A percentile compares a stretch with the other conserved stretches of the same genome.
phyloP scores from a whole-genome alignment of 2,329 filamentous ascomycete species.

The Meredithiella fracta region DNA sequence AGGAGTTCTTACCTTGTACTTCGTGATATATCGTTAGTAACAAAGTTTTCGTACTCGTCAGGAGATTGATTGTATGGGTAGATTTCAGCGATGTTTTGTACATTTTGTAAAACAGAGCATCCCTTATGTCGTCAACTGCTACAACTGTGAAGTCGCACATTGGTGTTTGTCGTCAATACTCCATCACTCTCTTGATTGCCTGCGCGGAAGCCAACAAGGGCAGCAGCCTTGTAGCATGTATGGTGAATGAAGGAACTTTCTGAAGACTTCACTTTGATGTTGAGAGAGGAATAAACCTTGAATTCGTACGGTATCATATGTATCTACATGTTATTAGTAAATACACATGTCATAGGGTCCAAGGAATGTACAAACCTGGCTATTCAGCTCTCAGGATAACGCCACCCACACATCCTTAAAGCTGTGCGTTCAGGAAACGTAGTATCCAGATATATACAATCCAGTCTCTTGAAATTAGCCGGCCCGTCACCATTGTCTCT shows the following conservation, averaged over 20 bases:
- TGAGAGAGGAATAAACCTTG: slow-evolving; percentile 51
- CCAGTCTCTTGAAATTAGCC: slow-evolving; percentile 46
- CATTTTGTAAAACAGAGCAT: slow-evolving; percentile 11
- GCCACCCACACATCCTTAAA: slow-evolving; percentile 89
- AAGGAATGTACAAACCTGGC: slow-evolving; percentile 30
- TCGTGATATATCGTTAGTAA: no score
- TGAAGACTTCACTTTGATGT: slow-evolving; percentile 20
- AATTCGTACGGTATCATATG: slow-evolving; percentile 75
- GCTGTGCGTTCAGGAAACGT: slow-evolving; percentile 54
- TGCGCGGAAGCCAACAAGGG: slow-evolving; percentile 54
- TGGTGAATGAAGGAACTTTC: slow-evolving; percentile 17
- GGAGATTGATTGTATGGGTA: slow-evolving; percentile 16
- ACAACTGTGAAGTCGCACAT: slow-evolving; percentile 66
- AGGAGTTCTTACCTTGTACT: no score
- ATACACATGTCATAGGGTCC: slow-evolving; percentile 10
- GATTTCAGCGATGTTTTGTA: slow-evolving; percentile 16
- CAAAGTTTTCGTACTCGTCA: no score
- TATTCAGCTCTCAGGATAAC: slow-evolving; percentile 51
- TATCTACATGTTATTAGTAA: slow-evolving; percentile 29
- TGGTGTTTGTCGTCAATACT: slow-evolving; percentile 49
- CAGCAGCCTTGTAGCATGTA: slow-evolving; percentile 42
- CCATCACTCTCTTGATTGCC: slow-evolving; percentile 56
- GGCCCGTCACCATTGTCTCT: background rate
- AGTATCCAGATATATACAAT: slow-evolving; percentile 80
- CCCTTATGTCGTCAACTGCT: slow-evolving; percentile 12